These are phyloP conservation scores for Podospora tetraspora DNA, from an alignment of 495 filamentous ascomycete species.

Conservation along the genomic window DNA sequence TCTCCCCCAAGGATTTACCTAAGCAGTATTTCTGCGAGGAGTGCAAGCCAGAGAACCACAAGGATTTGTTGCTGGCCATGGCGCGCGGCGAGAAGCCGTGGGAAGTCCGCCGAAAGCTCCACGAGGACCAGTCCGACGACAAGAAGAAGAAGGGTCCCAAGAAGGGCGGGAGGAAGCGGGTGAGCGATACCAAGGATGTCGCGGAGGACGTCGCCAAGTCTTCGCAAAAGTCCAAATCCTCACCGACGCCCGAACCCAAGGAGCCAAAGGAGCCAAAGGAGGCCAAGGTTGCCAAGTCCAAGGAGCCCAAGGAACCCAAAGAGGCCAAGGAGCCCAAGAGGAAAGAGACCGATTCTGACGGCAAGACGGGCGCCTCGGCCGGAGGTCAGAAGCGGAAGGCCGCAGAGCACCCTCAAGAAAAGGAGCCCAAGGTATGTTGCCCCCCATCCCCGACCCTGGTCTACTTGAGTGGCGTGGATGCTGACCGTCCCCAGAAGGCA, in stretches of 20 bases:
- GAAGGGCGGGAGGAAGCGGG: constrained; percentile 46
- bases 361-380: background rate
- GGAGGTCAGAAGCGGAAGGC: constrained; percentile 39
- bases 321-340: constrained; percentile 25
- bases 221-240: constrained; percentile 27
- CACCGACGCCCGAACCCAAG: constrained; percentile 33
- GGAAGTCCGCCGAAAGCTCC: constrained; percentile 61
- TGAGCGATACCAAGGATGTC: constrained; percentile 45
- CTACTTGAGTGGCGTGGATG: background rate
- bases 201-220: constrained; percentile 12
- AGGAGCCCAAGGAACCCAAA: constrained; percentile 16
- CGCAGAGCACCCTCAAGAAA: constrained; percentile 41
- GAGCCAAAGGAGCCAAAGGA: constrained; percentile 6
- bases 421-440: constrained; percentile 36
- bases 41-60: constrained; percentile 79
- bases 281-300: constrained; percentile 2
- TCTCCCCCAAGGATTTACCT: constrained; percentile 67
- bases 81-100: constrained; percentile 76
- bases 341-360: background rate
- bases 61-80: constrained; percentile 65
- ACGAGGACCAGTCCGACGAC: constrained; percentile 41
- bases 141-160: constrained; percentile 45
- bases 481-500: constrained; percentile 36
- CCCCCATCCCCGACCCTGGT: background rate
- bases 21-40: constrained; percentile 83